phyloP scores from a whole-genome alignment of 441 rosid genomes.

The Dalechampia spathulata region DNA sequence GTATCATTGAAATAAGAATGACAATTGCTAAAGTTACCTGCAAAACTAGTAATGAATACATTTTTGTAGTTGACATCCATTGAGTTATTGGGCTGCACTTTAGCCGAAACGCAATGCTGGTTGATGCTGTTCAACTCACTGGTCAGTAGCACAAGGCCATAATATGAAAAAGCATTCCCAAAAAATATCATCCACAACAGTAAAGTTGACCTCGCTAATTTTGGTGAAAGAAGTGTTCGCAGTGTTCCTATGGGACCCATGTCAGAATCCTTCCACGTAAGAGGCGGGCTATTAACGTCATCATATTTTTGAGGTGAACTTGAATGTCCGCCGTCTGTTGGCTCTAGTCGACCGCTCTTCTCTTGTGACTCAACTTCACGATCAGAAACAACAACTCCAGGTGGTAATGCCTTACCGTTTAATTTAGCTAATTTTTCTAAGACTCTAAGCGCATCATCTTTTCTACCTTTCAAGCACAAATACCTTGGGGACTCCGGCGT shows the following conservation, averaged over 20 bases:
- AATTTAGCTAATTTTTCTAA: slow-evolving; percentile 38
- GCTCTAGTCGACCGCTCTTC: slow-evolving; percentile 27
- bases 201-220: slow-evolving; percentile 49
- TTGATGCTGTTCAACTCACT: slow-evolving; percentile 66
- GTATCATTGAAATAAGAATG: neutral
- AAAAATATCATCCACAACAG: slow-evolving; percentile 79
- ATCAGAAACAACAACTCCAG: slow-evolving; percentile 53
- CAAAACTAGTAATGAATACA: slow-evolving; percentile 73
- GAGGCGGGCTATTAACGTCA: neutral
- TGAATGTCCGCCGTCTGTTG: slow-evolving; percentile 21
- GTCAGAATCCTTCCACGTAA: slow-evolving; percentile 29
- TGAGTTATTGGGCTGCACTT: slow-evolving; percentile 25
- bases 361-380: slow-evolving; percentile 35
- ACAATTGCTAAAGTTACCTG: slow-evolving; percentile 40
- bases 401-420: slow-evolving; percentile 35
- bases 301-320: slow-evolving; percentile 14
- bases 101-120: slow-evolving; percentile 32
- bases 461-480: slow-evolving; percentile 48
- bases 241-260: slow-evolving; percentile 34
- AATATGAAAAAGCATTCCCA: slow-evolving; percentile 86
- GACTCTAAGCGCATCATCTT: slow-evolving; percentile 34
- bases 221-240: slow-evolving; percentile 58
- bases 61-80: slow-evolving; percentile 50
- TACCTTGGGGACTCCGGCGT: slow-evolving; percentile 61
- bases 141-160: slow-evolving; percentile 83